Base-by-base conservation (phyloP, 2,329 filamentous ascomycete species). In the Penicillium sp. region DNA sequence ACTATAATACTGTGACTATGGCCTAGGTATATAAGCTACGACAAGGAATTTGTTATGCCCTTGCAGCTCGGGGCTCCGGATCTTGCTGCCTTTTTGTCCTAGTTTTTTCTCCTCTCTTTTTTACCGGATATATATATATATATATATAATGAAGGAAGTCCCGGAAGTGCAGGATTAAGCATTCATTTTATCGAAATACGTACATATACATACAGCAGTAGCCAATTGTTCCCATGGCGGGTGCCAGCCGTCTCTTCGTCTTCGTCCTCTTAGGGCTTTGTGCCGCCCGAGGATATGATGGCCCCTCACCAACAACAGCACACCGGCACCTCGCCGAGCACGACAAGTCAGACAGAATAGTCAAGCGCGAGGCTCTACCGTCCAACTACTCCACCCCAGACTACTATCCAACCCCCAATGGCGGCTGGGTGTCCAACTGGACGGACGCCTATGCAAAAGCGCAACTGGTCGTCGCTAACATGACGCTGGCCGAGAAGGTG, bases 401-500 rank as follows among this genome's bases (percentile, higher is more conserved):
- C n/a, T 90, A 88, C 68, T 91, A 91, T 68, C 88, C 88, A 20
- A 77, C 87, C 8, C 88, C 88, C 0, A 81, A 84, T 52, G 88
- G 88, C 50, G 89, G 89, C 40, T 91, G 89, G 85, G 74, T 81
- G 0, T 73, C 80, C 5, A 81, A 82, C 57, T 93, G 89, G 89
- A 76, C 76, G 21, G 81, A 82, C 18, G 87, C 87, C 63, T 93
- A 91, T 66, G 74, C 74, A 52, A 90, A 88, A 65, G 89, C 89
- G 1, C 79, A 84, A 57, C 71, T 77, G 3, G 71, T 92, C 14
- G 89, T 93, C 16, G 82, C 83, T 53, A 81, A 84, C 48, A 90
- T 93, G 88, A 92, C 88, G 0, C 72, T 93, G 56, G 88, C 88
- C 1, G 89, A 92, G 69, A 93, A 92, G 74, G 86, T 87, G 3